Evolutionary conservation across 2,329 filamentous ascomycete species (phyloP).

Genomic region (Aquanectria penicillioides): DNA sequence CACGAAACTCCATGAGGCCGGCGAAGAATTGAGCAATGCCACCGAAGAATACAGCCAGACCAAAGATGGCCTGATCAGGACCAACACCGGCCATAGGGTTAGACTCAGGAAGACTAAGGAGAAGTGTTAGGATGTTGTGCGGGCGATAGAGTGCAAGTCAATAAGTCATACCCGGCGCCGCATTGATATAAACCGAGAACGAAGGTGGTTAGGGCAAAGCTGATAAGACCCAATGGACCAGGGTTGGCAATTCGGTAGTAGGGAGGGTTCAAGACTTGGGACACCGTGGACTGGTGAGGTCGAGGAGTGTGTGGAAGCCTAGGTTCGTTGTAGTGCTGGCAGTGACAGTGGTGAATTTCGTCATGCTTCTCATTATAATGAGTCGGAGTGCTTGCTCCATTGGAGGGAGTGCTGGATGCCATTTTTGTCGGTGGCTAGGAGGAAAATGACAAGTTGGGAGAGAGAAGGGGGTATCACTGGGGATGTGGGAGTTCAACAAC

Average conservation of each 20-base stretch:
- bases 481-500: background rate
- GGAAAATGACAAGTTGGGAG: no score
- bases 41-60: slow-evolving; percentile 62
- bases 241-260: slow-evolving; percentile 65
- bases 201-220: slow-evolving; percentile 74
- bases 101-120: slow-evolving; percentile 44
- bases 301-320: slow-evolving; percentile 22
- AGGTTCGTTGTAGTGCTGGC: slow-evolving; percentile 25
- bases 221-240: slow-evolving; percentile 67
- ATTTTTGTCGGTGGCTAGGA: no score
- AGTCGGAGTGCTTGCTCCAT: slow-evolving; percentile 39
- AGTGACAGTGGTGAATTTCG: slow-evolving; percentile 25
- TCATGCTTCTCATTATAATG: slow-evolving; percentile 37
- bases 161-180: slow-evolving; percentile 58
- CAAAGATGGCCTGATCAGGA: slow-evolving; percentile 50
- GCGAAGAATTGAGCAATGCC: slow-evolving; percentile 74
- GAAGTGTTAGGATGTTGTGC: background rate
- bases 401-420: slow-evolving; percentile 32
- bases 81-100: slow-evolving; percentile 47
- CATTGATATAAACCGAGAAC: slow-evolving; percentile 61
- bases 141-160: background rate
- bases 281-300: slow-evolving; percentile 48
- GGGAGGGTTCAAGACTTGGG: slow-evolving; percentile 47
- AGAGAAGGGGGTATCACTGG: background rate
- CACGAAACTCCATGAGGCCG: slow-evolving; percentile 64